A percentile compares a stretch with the other conserved stretches of the same genome.
These are phyloP conservation scores for Sclerotinia trifoliorum DNA, from an alignment of 2,329 filamentous ascomycete species.

Conservation along the genomic window DNA sequence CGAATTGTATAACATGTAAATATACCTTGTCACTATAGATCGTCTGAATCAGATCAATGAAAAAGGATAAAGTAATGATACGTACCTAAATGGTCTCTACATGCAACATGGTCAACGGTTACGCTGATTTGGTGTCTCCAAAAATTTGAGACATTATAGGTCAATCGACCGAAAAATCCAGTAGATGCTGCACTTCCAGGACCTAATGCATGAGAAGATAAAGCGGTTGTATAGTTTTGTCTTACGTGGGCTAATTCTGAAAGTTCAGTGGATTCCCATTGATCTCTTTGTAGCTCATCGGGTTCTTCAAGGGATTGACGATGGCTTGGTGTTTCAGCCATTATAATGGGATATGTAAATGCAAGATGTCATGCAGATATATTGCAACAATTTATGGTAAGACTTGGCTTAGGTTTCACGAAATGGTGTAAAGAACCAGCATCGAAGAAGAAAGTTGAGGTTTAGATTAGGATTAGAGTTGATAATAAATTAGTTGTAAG, in stretches of 20 bases:
- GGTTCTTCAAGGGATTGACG: slow-evolving; percentile 18
- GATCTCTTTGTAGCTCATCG: slow-evolving; percentile 28
- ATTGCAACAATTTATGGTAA: neutral
- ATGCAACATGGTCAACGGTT: slow-evolving; percentile 49
- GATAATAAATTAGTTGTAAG: neutral
- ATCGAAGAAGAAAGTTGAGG: neutral
- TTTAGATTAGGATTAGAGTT: neutral
- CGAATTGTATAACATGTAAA: slow-evolving; percentile 22
- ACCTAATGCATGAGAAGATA: slow-evolving; percentile 19
- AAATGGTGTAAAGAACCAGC: neutral
- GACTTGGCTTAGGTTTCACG: neutral
- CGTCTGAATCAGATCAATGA: slow-evolving; percentile 16
- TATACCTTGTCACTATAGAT: slow-evolving; percentile 2
- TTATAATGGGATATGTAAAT: neutral
- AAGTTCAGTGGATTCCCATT: slow-evolving; percentile 35
- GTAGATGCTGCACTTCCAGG: slow-evolving; percentile 20
- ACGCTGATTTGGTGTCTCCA: slow-evolving; percentile 52
- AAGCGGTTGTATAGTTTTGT: slow-evolving; percentile 34
- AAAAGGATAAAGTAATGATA: slow-evolving; percentile 25
- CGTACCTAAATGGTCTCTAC: slow-evolving; percentile 57
- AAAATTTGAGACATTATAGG: slow-evolving; percentile 40
- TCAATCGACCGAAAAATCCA: slow-evolving; percentile 28
- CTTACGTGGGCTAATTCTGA: slow-evolving; percentile 29
- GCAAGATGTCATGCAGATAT: slow-evolving; percentile 13
- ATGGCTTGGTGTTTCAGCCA: slow-evolving; percentile 19